Evolutionary conservation across 1,284 basidiomycete species (phyloP), one percentile per base, ranked within the genome.

Genomic region (Cystobasidium sp.): DNA sequence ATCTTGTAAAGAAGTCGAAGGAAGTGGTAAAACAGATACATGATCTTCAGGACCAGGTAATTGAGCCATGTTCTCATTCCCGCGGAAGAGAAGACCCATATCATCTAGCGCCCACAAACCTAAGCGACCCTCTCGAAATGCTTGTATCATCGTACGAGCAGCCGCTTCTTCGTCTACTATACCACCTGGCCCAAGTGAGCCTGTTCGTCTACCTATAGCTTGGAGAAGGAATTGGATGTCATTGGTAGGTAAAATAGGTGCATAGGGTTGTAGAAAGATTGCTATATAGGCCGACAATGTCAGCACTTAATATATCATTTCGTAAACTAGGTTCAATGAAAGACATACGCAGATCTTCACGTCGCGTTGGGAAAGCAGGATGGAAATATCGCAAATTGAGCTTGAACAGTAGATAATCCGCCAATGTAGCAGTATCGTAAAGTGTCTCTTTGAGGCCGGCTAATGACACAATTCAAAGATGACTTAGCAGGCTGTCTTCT

Each of bases 391-490:
- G 75, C 47, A 80, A 75, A 31, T 74, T 51, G 20, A 79, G 71
- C 37, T 75, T 74, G 10, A 56, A 67, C 52, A 77, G 71, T 3
- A 78, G 68, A n/a, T 76, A 79, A 39, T 70, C 79, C 67, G 68
- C 63, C 6, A 55, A 31, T 22, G 88, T 85, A 81, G 96, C 91
- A 63, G 88, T 85, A 81, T 95, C 92, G 80, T 97, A 96, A 70
- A 97, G 83, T 12, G 91, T 89, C 84, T 94, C 92, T 84, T 97
- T 97, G 84, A 98, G 94, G 24, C 94, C 96, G 78, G 92, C 94
- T 93, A 79, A 1, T 14, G 12, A 22, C 41, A 37, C 24, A 62
- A 16, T n/a, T n/a, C n/a, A n/a, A n/a, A n/a, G n/a, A n/a, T n/a
- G n/a, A n/a, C n/a, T n/a, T n/a, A n/a, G n/a, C n/a, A n/a, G n/a